Evolutionary conservation across 2,329 filamentous ascomycete species (phyloP), one percentile per base, ranked within the genome.

Genomic region (Exophiala aquamarina): DNA sequence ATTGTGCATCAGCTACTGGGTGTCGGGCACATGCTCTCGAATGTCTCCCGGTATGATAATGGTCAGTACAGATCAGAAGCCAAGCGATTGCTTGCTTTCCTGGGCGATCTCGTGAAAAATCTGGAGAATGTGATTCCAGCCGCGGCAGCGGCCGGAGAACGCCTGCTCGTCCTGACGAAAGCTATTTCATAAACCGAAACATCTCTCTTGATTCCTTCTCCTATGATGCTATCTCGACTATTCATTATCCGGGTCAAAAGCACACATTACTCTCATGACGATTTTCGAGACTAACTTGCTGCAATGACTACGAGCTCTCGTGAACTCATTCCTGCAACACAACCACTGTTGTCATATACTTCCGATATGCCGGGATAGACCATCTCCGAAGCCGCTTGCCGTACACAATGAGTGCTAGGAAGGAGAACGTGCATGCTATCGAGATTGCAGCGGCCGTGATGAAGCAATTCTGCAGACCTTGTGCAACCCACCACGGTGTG

Each of bases 401-500:
- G n/a, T 47, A 35, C n/a, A 21, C 19, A 18, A 47, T 47, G 13
- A 47, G n/a, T 3, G 42, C 11, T 19, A 47, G 20, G 19, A 47
- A 41, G 3, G 44, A 35, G 13, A 31, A 26, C 5, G 28, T 28
- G n/a, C 19, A 26, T 3, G 40, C 41, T 10, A 46, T 11, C 10
- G 20, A 45, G 19, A 45, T 40, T 18, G 36, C 39, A 10, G 23
- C 36, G 32, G 29, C 35, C 3, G 55, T 40, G 26, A 64, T 0
- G 70, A 72, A 44, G 70, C 57, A 5, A 21, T 50, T 65, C 35
- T 72, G 67, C 21, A 67, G 63, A 0, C 72, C 72, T 42, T 70
- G 58, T 4, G 64, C 56, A 6, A 61, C 65, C 2, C 73, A 57
- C 72, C 72, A 74, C 0, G 71, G 71, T 0, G 71, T 74, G 26